These are phyloP conservation scores for Globisporangium apiculatum DNA, from an alignment of 352 stramenopile species.

Conservation along the genomic window DNA sequence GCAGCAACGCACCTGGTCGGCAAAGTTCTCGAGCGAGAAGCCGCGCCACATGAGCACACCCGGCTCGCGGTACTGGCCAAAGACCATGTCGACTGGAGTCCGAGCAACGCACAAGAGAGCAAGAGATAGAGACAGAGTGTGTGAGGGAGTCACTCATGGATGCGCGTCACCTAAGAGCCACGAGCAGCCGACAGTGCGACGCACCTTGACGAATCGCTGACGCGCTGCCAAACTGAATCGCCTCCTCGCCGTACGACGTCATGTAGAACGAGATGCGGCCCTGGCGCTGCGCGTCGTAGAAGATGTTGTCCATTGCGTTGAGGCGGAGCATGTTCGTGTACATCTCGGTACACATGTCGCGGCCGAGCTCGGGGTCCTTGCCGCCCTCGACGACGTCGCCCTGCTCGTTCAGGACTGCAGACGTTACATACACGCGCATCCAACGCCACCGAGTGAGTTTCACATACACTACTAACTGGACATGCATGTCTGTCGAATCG, in stretches of 20 bases:
- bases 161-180: not conserved
- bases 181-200: not conserved
- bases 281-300: constrained; percentile 96
- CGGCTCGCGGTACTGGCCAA: constrained; percentile 97
- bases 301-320: constrained; percentile 95
- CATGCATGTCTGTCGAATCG: not conserved
- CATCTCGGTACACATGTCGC: constrained; percentile 77
- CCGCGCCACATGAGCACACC: constrained; percentile 98
- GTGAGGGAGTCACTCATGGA: not conserved
- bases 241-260: constrained; percentile 92
- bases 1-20: constrained; percentile 75
- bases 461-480: not conserved
- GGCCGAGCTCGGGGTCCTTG: constrained; percentile 64
- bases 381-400: constrained; percentile 72
- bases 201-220: constrained; percentile 72
- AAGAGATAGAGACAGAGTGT: not conserved
- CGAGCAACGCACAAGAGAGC: not conserved
- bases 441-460: constrained; percentile 8
- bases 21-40: constrained; percentile 96
- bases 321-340: constrained; percentile 83
- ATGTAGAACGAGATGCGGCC: constrained; percentile 98
- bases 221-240: constrained; percentile 92
- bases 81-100: constrained; percentile 86
- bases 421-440: not conserved
- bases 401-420: constrained; percentile 74